These are phyloP conservation scores for Saccharomycopsis capsularis DNA, from an alignment of 805 yeast genomes.

Conservation along the genomic window DNA sequence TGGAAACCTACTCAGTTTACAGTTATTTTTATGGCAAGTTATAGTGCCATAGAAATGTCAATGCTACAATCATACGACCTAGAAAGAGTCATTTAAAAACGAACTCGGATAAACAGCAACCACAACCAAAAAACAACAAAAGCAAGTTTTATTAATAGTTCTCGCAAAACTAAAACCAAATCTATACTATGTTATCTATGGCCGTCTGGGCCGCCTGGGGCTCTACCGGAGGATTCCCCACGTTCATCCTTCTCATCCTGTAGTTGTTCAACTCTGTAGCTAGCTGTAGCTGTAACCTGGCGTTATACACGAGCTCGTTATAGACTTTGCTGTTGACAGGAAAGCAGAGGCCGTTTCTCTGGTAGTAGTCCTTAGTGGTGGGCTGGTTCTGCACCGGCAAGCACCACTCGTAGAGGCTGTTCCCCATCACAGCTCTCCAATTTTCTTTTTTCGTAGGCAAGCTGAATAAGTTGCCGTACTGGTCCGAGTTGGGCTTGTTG, in stretches of 20 bases:
- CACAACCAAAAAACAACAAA: background rate
- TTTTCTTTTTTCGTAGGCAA: slow-evolving; percentile 53
- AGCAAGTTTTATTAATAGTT: background rate
- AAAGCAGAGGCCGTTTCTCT: slow-evolving; percentile 16
- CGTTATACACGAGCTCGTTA: slow-evolving; percentile 16
- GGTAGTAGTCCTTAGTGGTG: slow-evolving; percentile 9
- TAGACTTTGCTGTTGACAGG: slow-evolving; percentile 17
- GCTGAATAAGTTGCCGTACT: slow-evolving; percentile 66
- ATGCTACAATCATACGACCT: no score
- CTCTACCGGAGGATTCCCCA: background rate
- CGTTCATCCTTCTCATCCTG: slow-evolving; percentile 10
- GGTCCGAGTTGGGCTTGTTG: slow-evolving; percentile 36
- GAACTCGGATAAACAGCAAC: no score
- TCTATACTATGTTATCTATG: background rate
- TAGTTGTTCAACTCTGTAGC: slow-evolving; percentile 18
- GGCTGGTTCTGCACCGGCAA: slow-evolving; percentile 42
- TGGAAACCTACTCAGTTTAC: no score
- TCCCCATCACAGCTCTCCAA: slow-evolving; percentile 72
- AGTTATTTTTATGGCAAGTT: no score
- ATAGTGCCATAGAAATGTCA: no score
- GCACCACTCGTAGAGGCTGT: slow-evolving; percentile 56
- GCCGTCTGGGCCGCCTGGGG: background rate
- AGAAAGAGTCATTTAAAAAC: no score
- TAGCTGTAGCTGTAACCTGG: slow-evolving; percentile 18
- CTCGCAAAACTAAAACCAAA: no score